Evolutionary conservation across 306 rosid genomes (phyloP), one percentile per base, ranked within the genome.

Genomic region (Casuarina glauca): DNA sequence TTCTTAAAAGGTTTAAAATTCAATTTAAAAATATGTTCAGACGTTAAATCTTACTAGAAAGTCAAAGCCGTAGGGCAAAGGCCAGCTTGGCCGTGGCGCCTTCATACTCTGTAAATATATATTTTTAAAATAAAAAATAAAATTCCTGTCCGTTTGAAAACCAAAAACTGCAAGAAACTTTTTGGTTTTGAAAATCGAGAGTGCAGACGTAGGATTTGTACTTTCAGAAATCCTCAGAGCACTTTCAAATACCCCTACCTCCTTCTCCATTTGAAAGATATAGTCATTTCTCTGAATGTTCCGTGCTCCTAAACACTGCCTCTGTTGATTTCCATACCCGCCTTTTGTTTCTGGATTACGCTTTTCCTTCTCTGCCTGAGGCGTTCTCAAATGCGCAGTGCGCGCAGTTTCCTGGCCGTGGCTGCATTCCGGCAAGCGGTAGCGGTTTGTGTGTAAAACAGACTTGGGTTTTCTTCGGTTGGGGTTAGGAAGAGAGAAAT

Each of bases 401-500:
- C 69, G 48, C 50, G 20, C 17, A 41, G 32, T 32, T 15, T 38
- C 62, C 57, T 32, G 12, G 8, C 17, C 52, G 19, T 57, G 10
- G 48, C 51, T 38, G 7, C 2, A 45, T 17, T 16, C n/a, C 53
- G 50, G 55, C 35, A 13, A 3, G 64, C 73, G 20, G 17, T 51
- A 17, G 35, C 20, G 50, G 51, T 58, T 6, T 68, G 6, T 58
- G 64, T 16, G 8, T 58, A 9, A n/a, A 58, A 26, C 64, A 58
- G 39, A 17, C 42, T 50, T 67, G 50, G 54, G 62, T 79, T 44
- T 76, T 62, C 55, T 70, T 63, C 7, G 51, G 42, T 42, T 74
- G 69, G 26, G 48, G 6, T 67, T 43, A 48, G 51, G 4, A 67
- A 52, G 13, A 76, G 52, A 83, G 92, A 87, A 78, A 95, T 93